Conservation (phyloP, 345 rosid genomes). For the Mallotus nudiflorus region DNA sequence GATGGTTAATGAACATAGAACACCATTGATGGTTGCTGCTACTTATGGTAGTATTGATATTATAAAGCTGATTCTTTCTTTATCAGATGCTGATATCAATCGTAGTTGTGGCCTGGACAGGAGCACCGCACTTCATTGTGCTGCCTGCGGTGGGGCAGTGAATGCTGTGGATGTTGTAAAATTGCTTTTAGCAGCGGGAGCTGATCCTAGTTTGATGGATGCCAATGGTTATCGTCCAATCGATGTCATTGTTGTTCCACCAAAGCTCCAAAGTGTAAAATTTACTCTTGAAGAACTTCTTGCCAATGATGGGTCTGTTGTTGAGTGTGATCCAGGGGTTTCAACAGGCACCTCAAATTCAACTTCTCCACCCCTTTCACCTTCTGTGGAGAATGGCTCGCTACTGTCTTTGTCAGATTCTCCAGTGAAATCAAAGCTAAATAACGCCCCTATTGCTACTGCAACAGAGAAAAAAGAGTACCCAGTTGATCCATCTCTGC, state of each 20-base stretch:
- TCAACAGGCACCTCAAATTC: slow-evolving; percentile 35
- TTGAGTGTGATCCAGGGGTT: slow-evolving; percentile 47
- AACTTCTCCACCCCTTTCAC: slow-evolving; percentile 60
- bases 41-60: slow-evolving; percentile 82
- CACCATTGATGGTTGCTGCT: slow-evolving; percentile 94
- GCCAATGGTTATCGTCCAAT: slow-evolving; percentile 64
- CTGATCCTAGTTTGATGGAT: slow-evolving; percentile 64
- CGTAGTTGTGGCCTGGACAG: slow-evolving; percentile 59
- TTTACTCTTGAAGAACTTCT: slow-evolving; percentile 69
- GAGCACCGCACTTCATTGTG: slow-evolving; percentile 92
- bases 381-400: slow-evolving; percentile 59
- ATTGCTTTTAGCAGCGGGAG: slow-evolving; percentile 80
- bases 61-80: slow-evolving; percentile 63
- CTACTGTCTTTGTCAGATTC: slow-evolving; percentile 51
- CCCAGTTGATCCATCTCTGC: slow-evolving; percentile 90
- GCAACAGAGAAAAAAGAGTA: slow-evolving; percentile 78
- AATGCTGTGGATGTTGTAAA: slow-evolving; percentile 75
- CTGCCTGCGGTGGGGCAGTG: slow-evolving; percentile 83
- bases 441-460: slow-evolving; percentile 29
- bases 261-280: slow-evolving; percentile 57
- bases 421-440: slow-evolving; percentile 42
- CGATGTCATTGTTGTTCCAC: slow-evolving; percentile 82
- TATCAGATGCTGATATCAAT: slow-evolving; percentile 76
- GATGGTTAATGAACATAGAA: slow-evolving; percentile 78
- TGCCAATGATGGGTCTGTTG: slow-evolving; percentile 48